phyloP scores from a whole-genome alignment of 2,329 filamentous ascomycete species.

The Fusarium odoratissimum region DNA sequence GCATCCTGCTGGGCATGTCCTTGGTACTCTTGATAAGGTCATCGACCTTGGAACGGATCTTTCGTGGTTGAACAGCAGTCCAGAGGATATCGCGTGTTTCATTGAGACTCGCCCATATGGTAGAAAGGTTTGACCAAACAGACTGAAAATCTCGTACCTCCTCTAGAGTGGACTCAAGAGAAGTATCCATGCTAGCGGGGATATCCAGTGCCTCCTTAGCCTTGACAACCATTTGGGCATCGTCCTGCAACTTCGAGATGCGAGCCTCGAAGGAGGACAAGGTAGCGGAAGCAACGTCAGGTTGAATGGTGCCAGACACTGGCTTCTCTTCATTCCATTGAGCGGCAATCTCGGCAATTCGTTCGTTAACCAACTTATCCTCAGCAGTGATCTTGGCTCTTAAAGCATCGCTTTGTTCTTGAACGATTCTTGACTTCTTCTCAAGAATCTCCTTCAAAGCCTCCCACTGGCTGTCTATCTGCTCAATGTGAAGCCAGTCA shows the following conservation, averaged over 20 bases:
- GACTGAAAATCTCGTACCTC: slow-evolving; percentile 99
- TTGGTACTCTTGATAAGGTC: slow-evolving; percentile 97
- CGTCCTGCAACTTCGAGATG: slow-evolving; percentile 85
- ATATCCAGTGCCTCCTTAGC: slow-evolving; percentile 97
- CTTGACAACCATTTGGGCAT: slow-evolving; percentile 93
- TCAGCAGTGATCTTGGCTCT: slow-evolving; percentile 95
- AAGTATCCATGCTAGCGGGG: slow-evolving; percentile 80
- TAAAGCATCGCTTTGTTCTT: slow-evolving; percentile 94
- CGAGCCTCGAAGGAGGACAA: slow-evolving; percentile 85
- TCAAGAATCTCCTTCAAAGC: slow-evolving; percentile 91
- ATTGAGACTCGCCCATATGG: slow-evolving; percentile 96
- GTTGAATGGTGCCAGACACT: slow-evolving; percentile 92
- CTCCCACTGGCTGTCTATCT: slow-evolving; percentile 96
- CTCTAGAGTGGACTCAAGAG: slow-evolving; percentile 87
- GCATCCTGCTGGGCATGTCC: slow-evolving; percentile 98
- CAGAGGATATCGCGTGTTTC: slow-evolving; percentile 92
- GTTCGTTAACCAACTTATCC: slow-evolving; percentile 89
- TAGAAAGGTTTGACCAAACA: slow-evolving; percentile 94
- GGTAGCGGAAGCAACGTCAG: slow-evolving; percentile 86
- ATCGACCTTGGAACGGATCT: slow-evolving; percentile 89
- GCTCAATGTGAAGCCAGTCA: slow-evolving; percentile 96
- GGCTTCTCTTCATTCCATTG: slow-evolving; percentile 98
- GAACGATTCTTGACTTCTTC: slow-evolving; percentile 93
- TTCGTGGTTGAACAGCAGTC: slow-evolving; percentile 95
- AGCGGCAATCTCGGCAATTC: slow-evolving; percentile 83